A percentile compares a stretch with the other conserved stretches of the same genome.
Conservation (phyloP, 129 eudicot genomes). For the Smallanthus sonchifolius region DNA sequence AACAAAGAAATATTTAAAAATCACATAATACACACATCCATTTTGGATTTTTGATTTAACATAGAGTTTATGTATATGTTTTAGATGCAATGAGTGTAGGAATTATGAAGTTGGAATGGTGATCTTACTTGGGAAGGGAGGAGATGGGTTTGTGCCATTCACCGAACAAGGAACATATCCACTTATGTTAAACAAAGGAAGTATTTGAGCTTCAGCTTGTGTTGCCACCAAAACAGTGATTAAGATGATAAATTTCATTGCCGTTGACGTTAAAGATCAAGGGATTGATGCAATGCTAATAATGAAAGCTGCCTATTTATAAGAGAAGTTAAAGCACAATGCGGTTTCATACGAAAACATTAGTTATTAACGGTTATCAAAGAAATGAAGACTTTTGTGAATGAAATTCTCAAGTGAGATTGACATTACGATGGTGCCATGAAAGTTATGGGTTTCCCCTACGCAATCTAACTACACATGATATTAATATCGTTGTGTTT, state of each 20-base stretch:
- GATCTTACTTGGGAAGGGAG: constrained; percentile 7
- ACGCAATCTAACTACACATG: neutral
- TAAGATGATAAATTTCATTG: constrained; percentile 6
- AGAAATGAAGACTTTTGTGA: neutral
- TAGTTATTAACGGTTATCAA: neutral
- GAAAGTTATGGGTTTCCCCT: neutral
- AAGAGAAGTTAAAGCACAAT: neutral
- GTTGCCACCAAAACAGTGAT: constrained; percentile 8
- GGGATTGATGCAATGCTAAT: neutral
- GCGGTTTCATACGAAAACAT: neutral
- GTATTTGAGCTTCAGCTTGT: constrained; percentile 6
- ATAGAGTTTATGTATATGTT: too few species aligned
- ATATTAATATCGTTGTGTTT: too few species aligned
- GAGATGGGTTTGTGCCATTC: neutral
- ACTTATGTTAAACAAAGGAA: constrained; percentile 1
- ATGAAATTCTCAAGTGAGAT: neutral
- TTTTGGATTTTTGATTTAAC: too few species aligned
- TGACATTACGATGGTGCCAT: too few species aligned
- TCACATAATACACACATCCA: too few species aligned
- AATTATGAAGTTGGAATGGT: neutral
- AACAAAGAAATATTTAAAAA: neutral
- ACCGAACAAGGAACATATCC: constrained; percentile 17
- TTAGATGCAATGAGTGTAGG: too few species aligned
- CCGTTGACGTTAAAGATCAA: constrained; percentile 8
- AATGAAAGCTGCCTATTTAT: constrained; percentile 15